A percentile compares a stretch with the other conserved stretches of the same genome.
These are phyloP conservation scores for Neodidymelliopsis sp. DNA, from an alignment of 2,329 filamentous ascomycete species.

Conservation along the genomic window DNA sequence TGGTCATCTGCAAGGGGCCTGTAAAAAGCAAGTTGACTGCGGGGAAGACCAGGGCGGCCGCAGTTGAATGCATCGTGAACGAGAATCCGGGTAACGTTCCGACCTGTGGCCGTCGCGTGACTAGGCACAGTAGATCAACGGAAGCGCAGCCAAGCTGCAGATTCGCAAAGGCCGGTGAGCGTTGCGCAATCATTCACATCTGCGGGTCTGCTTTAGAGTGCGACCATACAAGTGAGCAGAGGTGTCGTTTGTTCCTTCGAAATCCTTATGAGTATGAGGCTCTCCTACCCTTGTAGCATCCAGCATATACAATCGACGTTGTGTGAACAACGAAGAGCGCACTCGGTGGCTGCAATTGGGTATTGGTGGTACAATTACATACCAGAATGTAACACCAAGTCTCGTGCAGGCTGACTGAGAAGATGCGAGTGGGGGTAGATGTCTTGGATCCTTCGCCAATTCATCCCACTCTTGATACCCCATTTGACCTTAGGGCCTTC, in stretches of 20 bases:
- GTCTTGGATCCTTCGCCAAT: constrained; percentile 19
- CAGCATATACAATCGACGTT: too few species aligned
- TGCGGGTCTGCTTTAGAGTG: background rate
- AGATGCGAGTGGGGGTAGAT: constrained; percentile 28
- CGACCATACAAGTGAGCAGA: background rate
- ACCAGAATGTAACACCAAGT: constrained; percentile 28
- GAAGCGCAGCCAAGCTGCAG: constrained; percentile 25
- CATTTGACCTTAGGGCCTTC: constrained; percentile 18
- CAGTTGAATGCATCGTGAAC: constrained; percentile 26
- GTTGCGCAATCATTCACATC: background rate
- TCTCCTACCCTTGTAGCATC: too few species aligned
- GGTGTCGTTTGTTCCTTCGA: background rate
- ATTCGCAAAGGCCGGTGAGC: constrained; percentile 13
- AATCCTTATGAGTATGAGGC: constrained; percentile 26
- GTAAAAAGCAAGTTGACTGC: constrained; percentile 46
- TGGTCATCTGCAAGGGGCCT: constrained; percentile 51
- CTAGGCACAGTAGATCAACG: constrained; percentile 17
- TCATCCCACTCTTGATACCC: constrained; percentile 23
- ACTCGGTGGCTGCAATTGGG: constrained; percentile 17
- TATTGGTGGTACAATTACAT: constrained; percentile 45
- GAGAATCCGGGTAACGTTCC: constrained; percentile 26
- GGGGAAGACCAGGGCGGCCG: constrained; percentile 45
- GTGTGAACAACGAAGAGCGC: constrained; percentile 9
- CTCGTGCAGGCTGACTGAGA: constrained; percentile 29
- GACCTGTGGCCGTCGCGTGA: constrained; percentile 34